Base-by-base conservation (phyloP, 23 red algal genomes). In the Pyropia yezoensis region DNA sequence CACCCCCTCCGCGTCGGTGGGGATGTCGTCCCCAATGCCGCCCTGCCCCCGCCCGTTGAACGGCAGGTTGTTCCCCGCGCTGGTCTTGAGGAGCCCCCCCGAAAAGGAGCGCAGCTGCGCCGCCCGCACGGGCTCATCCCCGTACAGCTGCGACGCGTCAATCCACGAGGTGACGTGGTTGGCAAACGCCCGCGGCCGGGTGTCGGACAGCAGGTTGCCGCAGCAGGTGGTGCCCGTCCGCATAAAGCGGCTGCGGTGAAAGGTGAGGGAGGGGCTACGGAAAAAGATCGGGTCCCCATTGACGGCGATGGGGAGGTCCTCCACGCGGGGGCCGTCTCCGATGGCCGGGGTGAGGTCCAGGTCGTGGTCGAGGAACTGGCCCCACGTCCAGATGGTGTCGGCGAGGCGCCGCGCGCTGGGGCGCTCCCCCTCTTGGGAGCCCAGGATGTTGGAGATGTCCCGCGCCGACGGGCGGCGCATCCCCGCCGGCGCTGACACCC, bases 311-410 rank as follows among this genome's bases (percentile, higher is more conserved):
- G 39, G 39, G 4, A 47, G 39, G 39, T 47, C 39, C 39, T 47
- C 39, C 11, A 8, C 39, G 0, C 39, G 39, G 6, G 39, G 39
- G 39, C 39, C 39, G 11, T 47, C 39, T 0, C 0, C 39, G 39
- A 47, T 8, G 39, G 39, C 39, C 4, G 79, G 79, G 15, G 79
- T 84, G 34, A 84, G 79, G 3, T 67, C 79, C n/a, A 84, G 51
- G 59, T 84, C 79, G 49, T 84, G 79, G 53, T 84, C 79, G 50
- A 84, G 55, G 59, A 73, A 84, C 62, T 84, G 79, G 24, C 79
- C 79, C 34, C 73, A 84, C 57, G 11, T 13, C 39, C 39, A 47
- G 39, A 47, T 47, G 39, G 39, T 47, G 39, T 85, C 69, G 7
- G 53, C 75, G n/a, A 85, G 57, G 51, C 80, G 29, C 21, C 49